phyloP scores from a whole-genome alignment of 2,329 filamentous ascomycete genomes.

The Alternaria postmessia region DNA sequence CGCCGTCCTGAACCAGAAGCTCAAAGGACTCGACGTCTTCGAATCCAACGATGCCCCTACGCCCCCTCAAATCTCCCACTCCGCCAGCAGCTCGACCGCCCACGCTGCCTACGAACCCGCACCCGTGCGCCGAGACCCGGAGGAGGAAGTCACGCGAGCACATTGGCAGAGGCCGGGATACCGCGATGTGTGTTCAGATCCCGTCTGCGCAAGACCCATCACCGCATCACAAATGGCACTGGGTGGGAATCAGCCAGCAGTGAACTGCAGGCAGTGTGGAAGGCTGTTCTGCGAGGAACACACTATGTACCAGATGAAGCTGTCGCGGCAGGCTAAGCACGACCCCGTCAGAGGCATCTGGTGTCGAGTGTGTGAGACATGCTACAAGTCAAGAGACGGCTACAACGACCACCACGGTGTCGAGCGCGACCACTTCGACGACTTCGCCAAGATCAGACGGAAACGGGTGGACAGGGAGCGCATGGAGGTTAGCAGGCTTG shows the following conservation, averaged over 20 bases:
- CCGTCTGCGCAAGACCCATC: conserved; percentile 69
- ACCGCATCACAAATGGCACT: conserved; percentile 65
- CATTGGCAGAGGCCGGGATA: conserved; percentile 86
- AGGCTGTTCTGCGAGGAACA: conserved; percentile 95
- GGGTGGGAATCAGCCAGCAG: conserved; percentile 78
- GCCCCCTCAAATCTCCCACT: conserved; percentile 46
- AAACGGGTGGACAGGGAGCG: conserved; percentile 84
- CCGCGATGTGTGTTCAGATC: conserved; percentile 85
- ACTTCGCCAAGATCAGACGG: conserved; percentile 75
- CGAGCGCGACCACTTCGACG: conserved; percentile 73
- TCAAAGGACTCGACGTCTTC: conserved; percentile 91
- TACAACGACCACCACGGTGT: conserved; percentile 88
- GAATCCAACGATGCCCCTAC: conserved; percentile 81
- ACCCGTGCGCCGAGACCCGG: conserved; percentile 69
- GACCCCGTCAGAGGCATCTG: conserved; percentile 90
- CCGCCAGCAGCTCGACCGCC: conserved; percentile 41
- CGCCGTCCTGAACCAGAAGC: conserved; percentile 89
- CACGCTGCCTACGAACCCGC: conserved; percentile 45
- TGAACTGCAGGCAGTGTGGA: conserved; percentile 95
- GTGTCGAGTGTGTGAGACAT: conserved; percentile 98
- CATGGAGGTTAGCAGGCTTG: conserved; percentile 85
- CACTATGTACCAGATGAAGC: conserved; percentile 99
- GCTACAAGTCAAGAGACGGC: conserved; percentile 93
- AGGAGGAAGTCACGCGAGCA: conserved; percentile 84
- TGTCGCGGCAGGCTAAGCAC: conserved; percentile 86